Base-by-base conservation (phyloP, 345 rosid genomes). In the Angophora floribunda region DNA sequence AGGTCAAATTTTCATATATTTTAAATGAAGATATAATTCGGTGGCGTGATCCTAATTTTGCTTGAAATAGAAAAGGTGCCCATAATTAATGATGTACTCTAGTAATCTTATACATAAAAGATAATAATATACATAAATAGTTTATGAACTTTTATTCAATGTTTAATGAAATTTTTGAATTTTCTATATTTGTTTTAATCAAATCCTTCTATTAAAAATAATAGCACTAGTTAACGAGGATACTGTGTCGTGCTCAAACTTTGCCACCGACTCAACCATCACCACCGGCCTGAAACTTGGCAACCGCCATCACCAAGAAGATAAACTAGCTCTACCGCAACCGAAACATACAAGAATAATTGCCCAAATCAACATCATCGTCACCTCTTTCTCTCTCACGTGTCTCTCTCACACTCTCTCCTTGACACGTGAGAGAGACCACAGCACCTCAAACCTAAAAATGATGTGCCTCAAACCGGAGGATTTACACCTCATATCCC, bases 401-500 rank as follows among this genome's bases (percentile, higher is more conserved):
- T n/a, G n/a, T 52, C 59, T 21, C 28, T 8, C 12, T 22, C 28
- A 17, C 41, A 2, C 4, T 36, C 41, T 36, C 41, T 36, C 41
- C 41, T 36, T 36, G 41, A 36, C 41, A 36, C 41, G 41, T 36
- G 41, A 70, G 47, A 2, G 47, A 75, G 26, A 22, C 49, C 82
- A 9, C 26, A 2, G 1, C 82, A 3, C 82, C 26, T 36, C 24
- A 9, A 41, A 75, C 82, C 47, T 19, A 17, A 75, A 75, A 47
- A 75, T 1, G 0, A 0, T 1, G 8, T 19, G 82, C 49, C 80
- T 70, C 13, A 2, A 4, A 75, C 45, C 2, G 2, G 24, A 70
- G 45, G 80, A 9, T 5, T 4, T 2, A 4, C 4, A 3, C 49
- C 24, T 36, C 26, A 9, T 2, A 75, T 36, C 13, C 28, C 0